Conservation (phyloP, 1,139 yeast genomes). For the Dujonia santamariae region DNA sequence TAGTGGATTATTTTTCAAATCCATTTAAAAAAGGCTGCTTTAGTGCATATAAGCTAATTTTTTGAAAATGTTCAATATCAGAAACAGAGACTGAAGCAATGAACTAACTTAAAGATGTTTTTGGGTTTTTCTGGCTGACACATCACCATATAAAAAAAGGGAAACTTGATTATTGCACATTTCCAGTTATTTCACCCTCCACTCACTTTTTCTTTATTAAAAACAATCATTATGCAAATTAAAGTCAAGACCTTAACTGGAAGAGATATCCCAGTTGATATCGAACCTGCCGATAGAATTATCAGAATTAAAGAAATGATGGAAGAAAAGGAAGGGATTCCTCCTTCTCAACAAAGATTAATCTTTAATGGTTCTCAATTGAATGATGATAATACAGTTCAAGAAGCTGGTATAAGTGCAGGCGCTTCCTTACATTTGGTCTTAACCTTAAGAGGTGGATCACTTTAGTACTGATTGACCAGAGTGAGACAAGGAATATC, state of each 20-base stretch:
- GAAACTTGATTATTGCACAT: background rate
- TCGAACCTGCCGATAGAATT: conserved; percentile 73
- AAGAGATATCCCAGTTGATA: conserved; percentile 79
- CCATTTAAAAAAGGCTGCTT: too few species aligned
- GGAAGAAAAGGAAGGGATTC: conserved; percentile 97
- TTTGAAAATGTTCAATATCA: too few species aligned
- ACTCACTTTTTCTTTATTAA: background rate
- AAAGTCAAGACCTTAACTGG: conserved; percentile 78
- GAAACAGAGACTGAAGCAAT: too few species aligned
- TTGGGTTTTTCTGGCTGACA: too few species aligned
- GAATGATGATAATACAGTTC: conserved; percentile 73
- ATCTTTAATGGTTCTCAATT: conserved; percentile 91
- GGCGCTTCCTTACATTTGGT: conserved; percentile 89
- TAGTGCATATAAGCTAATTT: too few species aligned
- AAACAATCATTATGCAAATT: conserved; percentile 47
- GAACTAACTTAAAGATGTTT: too few species aligned
- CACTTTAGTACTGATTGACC: too few species aligned
- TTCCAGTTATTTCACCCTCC: conserved; percentile 1
- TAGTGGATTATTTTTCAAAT: too few species aligned
- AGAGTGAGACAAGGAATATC: too few species aligned
- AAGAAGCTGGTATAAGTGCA: conserved; percentile 61
- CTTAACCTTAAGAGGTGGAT: conserved; percentile 85
- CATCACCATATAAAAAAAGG: background rate
- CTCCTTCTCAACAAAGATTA: conserved; percentile 92
- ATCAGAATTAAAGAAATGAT: conserved; percentile 85